Conservation (phyloP, 2,329 filamentous ascomycete genomes). For the Bimuria novae-zelandiae region DNA sequence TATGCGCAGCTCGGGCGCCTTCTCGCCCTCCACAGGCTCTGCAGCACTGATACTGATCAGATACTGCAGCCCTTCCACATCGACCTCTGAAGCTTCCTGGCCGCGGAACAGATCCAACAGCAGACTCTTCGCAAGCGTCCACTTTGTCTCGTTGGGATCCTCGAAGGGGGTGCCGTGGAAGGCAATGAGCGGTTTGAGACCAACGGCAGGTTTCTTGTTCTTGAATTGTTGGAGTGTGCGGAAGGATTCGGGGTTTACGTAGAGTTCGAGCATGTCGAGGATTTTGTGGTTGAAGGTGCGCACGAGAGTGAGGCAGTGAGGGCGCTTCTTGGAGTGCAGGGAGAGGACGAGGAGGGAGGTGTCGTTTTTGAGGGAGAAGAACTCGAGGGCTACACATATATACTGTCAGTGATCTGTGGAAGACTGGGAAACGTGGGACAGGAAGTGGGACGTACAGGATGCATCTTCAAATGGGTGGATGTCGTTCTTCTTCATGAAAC, state of each 20-base stretch:
- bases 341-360: constrained; percentile 83
- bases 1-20: constrained; percentile 60
- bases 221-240: constrained; percentile 76
- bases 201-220: constrained; percentile 66
- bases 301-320: constrained; percentile 81
- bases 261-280: constrained; percentile 91
- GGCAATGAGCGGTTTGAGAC: constrained; percentile 85
- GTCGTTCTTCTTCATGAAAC: constrained; percentile 96
- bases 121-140: constrained; percentile 83
- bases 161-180: constrained; percentile 91
- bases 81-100: constrained; percentile 77
- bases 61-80: constrained; percentile 94
- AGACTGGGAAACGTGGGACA: too few relatives aligned
- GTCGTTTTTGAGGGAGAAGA: constrained; percentile 97
- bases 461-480: constrained; percentile 94
- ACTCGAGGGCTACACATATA: constrained; percentile 83
- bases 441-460: constrained; percentile 57
- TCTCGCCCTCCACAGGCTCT: constrained; percentile 52
- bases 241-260: constrained; percentile 76
- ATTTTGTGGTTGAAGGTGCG: constrained; percentile 86
- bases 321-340: constrained; percentile 90
- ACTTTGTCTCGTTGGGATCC: constrained; percentile 76
- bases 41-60: constrained; percentile 80
- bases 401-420: too few relatives aligned
- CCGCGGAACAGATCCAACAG: constrained; percentile 91